A percentile compares a stretch with the other conserved stretches of the same genome.
Conservation (phyloP, 2,329 filamentous ascomycete species). For the Colletotrichum cuscutae region DNA sequence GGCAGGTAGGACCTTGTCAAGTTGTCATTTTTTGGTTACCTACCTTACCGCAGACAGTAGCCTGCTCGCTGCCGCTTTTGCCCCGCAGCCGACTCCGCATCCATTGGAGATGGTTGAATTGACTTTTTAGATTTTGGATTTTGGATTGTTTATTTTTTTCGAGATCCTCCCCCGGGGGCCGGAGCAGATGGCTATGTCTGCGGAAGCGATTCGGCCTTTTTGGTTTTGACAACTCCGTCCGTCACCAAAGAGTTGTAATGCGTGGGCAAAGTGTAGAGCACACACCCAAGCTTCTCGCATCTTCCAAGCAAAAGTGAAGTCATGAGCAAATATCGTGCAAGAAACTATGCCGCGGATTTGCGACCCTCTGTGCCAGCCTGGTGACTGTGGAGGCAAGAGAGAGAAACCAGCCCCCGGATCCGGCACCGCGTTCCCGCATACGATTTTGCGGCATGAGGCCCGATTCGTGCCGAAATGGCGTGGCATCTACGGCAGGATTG, state of each 20-base stretch:
- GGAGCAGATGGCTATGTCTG: neutral
- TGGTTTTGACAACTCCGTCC: neutral
- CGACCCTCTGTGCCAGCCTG: neutral
- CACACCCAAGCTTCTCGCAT: no score
- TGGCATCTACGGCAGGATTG: neutral
- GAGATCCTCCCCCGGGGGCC: neutral
- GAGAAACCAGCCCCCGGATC: neutral
- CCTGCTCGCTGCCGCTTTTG: neutral
- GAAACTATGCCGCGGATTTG: neutral
- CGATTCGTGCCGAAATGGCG: neutral
- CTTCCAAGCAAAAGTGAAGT: no score
- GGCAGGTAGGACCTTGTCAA: neutral
- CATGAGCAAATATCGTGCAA: no score
- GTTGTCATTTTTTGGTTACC: neutral
- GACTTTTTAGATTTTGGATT: neutral
- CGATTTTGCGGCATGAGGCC: neutral
- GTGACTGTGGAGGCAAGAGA: neutral
- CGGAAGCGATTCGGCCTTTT: neutral
- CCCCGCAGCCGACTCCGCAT: neutral
- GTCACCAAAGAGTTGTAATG: neutral
- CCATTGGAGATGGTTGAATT: neutral
- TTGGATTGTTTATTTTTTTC: neutral
- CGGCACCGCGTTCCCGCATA: conserved; percentile 20
- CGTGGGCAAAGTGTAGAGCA: no score
- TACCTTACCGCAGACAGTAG: neutral